Evolutionary conservation across 1,284 basidiomycete species (phyloP).

Genomic region (Apiotrichum laibachii): DNA sequence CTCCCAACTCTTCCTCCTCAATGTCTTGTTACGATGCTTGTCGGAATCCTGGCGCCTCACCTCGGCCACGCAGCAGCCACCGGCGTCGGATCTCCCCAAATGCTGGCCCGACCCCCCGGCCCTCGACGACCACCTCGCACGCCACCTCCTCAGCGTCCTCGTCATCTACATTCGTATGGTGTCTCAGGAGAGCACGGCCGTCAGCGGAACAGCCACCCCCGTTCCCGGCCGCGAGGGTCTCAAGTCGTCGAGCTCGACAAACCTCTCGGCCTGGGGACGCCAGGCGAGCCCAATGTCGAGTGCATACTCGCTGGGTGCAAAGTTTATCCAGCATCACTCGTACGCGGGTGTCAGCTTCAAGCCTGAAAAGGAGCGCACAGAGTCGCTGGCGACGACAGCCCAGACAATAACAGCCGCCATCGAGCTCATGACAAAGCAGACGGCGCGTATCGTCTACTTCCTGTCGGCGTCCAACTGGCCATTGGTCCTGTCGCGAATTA

Average conservation of each 20-base stretch:
- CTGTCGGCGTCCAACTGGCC: conserved; percentile 88
- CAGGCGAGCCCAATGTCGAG: conserved; percentile 16
- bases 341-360: conserved; percentile 19
- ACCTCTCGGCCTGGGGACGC: conserved; percentile 24
- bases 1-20: conserved; percentile 83
- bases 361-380: conserved; percentile 8
- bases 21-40: conserved; percentile 72
- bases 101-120: conserved; percentile 68
- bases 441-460: conserved; percentile 77
- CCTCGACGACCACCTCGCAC: conserved; percentile 81
- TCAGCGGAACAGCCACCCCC: conserved; percentile 18
- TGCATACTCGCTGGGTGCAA: conserved; percentile 26
- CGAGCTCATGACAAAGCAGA: conserved; percentile 49
- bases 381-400: conserved; percentile 13
- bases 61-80: conserved; percentile 19
- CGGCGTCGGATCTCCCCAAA: conserved; percentile 32
- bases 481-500: conserved; percentile 70
- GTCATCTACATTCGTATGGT: conserved; percentile 76
- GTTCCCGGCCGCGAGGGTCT: conserved; percentile 26
- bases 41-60: conserved; percentile 67
- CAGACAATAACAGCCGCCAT: conserved; percentile 30
- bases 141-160: conserved; percentile 78
- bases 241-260: conserved; percentile 21
- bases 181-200: conserved; percentile 41
- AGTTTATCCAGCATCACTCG: conserved; percentile 36